phyloP scores from a whole-genome alignment of 2,329 filamentous ascomycete genomes.

The Pseudofabraea citricarpa region DNA sequence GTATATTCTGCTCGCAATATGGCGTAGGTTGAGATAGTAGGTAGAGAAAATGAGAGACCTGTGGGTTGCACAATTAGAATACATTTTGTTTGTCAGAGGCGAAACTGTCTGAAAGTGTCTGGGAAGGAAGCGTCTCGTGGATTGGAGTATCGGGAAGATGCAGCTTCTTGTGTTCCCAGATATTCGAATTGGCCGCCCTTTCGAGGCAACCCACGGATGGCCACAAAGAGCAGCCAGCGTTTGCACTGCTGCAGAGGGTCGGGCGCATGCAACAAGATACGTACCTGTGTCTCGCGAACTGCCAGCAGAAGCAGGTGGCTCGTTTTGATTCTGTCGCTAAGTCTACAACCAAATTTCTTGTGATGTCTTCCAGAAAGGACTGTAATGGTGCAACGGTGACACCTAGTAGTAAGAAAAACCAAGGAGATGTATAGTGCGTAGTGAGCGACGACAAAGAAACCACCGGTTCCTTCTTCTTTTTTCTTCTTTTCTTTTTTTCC shows the following conservation, averaged over 20 bases:
- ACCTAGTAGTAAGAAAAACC: too few relatives aligned
- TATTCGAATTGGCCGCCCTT: not conserved
- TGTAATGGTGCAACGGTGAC: not conserved
- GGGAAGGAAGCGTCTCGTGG: not conserved
- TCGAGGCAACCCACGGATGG: not conserved
- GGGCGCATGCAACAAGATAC: not conserved
- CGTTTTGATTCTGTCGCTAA: not conserved
- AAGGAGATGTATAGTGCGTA: not conserved
- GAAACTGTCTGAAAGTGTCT: not conserved
- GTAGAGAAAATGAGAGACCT: slow-evolving; percentile 6
- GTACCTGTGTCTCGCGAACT: not conserved
- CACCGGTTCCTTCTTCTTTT: not conserved
- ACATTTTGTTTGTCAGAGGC: not conserved
- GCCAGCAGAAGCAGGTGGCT: too few relatives aligned
- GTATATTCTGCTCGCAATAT: too few relatives aligned
- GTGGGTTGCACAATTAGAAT: not conserved
- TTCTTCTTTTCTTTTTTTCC: not conserved
- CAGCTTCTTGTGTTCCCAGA: not conserved
- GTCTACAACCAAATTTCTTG: not conserved
- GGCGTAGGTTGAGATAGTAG: too few relatives aligned
- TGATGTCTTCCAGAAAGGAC: not conserved
- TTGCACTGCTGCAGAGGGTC: not conserved
- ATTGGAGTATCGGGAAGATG: not conserved
- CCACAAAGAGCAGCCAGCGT: not conserved
- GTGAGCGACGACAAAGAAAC: not conserved